Base-by-base conservation (phyloP, 2,329 filamentous ascomycete genomes). In the Aspergillus quadricinctus region DNA sequence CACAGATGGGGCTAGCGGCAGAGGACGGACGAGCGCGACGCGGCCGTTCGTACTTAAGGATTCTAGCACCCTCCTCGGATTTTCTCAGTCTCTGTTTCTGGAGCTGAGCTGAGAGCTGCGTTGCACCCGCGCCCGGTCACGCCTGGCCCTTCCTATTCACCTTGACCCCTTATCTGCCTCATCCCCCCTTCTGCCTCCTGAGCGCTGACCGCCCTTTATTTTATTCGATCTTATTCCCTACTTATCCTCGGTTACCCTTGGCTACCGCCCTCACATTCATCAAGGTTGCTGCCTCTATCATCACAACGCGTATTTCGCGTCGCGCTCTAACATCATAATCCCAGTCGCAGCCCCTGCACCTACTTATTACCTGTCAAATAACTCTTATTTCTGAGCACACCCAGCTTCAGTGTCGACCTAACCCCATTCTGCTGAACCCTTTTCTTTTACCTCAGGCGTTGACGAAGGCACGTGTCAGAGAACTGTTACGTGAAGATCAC, bases 1-100 rank as follows among this genome's bases (percentile, higher is more conserved):
- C 58, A 64, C 65, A 57, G 68, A 72, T 70, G 68, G 70, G 68
- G 69, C 65, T 72, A 70, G 69, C 66, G 69, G 67, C 66, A 69
- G 63, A 61, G 63, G 64, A 60, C 66, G 65, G 69, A 62, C 63
- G 60, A 67, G 65, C 64, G 66, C 66, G 67, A 67, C 61, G 61
- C 64, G 65, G 61, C 61, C 67, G 67, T 64, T 68, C 71, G 66
- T 74, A 74, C 71, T 74, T 74, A 74, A 74, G 71, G 65, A 72
- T 73, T 73, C 71, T 72, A 67, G 67, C 69, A 72, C 69, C 71
- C 71, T 46, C 69, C 66, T 69, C 68, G 64, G 66, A 67, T 64
- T 72, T 70, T 64, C 66, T 68, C 67, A 68, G 64, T 65, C 64
- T 71, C 68, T 71, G 66, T 70, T 71, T 71, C 68, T 70, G 69